Evolutionary conservation across 208 protist genomes (phyloP).

Genomic region (Leishmania martiniquensis): DNA sequence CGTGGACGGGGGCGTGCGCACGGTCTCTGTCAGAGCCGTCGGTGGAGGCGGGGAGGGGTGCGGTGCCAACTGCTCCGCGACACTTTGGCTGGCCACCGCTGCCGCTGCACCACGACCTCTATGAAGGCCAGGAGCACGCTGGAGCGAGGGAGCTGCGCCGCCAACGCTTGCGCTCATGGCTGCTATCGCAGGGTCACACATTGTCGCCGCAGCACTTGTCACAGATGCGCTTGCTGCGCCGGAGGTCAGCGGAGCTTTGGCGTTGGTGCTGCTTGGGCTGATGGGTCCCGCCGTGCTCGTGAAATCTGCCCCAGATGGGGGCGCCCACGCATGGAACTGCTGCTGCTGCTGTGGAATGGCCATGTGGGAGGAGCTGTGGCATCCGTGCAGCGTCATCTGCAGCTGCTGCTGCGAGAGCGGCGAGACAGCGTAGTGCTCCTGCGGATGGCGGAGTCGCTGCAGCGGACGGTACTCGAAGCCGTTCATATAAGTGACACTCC

Average conservation of each 20-base stretch:
- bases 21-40: neutral
- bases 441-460: neutral
- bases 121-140: constrained; percentile 13
- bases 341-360: constrained; percentile 9
- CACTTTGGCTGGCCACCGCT: neutral
- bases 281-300: neutral
- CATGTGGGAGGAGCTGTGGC: neutral
- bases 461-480: constrained; percentile 2
- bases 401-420: constrained; percentile 2
- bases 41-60: neutral
- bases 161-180: neutral
- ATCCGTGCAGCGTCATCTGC: neutral
- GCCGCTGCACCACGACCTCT: constrained; percentile 19
- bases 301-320: neutral
- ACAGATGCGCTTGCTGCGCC: neutral
- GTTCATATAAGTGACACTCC: neutral
- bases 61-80: neutral
- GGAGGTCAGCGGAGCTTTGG: neutral
- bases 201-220: constrained; percentile 20
- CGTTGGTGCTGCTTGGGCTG: neutral
- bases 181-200: constrained; percentile 5
- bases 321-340: neutral
- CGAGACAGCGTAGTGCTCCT: neutral
- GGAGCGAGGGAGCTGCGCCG: neutral
- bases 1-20: neutral